Conservation (phyloP, 1,284 basidiomycete genomes). For the Microbotryomycetes sp. region DNA sequence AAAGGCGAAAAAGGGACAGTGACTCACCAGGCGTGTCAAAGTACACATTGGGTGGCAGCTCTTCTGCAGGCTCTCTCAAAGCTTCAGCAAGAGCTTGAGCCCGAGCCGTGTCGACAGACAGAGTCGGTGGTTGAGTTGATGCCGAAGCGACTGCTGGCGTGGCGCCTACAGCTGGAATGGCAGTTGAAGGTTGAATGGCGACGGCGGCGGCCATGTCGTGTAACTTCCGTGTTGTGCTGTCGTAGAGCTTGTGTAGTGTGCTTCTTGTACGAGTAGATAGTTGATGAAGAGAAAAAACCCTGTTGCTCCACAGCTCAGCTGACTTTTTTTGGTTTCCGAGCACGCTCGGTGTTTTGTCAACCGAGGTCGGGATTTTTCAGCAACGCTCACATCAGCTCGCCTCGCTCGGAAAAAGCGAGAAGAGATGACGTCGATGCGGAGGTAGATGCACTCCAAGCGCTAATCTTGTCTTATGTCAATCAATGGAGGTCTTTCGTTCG, state of each 20-base stretch:
- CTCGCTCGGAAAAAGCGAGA: not conserved
- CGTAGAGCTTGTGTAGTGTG: not conserved
- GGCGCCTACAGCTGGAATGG: not conserved
- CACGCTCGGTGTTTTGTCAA: not conserved
- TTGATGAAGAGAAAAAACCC: not conserved
- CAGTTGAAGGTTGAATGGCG: not conserved
- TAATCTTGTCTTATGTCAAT: too few relatives aligned
- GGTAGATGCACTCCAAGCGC: too few relatives aligned
- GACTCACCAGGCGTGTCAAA: not conserved
- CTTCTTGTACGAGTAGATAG: not conserved
- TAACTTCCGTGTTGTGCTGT: too few relatives aligned
- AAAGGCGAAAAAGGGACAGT: too few relatives aligned
- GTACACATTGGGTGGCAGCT: not conserved
- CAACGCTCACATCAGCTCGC: too few relatives aligned
- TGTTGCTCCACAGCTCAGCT: not conserved
- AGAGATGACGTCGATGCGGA: not conserved
- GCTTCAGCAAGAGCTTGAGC: not conserved
- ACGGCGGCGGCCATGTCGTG: not conserved
- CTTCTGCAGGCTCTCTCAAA: not conserved
- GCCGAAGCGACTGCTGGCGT: not conserved
- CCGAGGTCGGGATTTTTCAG: too few relatives aligned
- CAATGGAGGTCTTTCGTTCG: too few relatives aligned
- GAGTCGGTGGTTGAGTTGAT: too few relatives aligned
- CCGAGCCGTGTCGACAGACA: not conserved
- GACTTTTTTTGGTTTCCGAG: not conserved